A percentile compares a stretch with the other conserved stretches of the same genome.
Evolutionary conservation across 768 basidiomycete species (phyloP).

Genomic region (Mycena galopus): DNA sequence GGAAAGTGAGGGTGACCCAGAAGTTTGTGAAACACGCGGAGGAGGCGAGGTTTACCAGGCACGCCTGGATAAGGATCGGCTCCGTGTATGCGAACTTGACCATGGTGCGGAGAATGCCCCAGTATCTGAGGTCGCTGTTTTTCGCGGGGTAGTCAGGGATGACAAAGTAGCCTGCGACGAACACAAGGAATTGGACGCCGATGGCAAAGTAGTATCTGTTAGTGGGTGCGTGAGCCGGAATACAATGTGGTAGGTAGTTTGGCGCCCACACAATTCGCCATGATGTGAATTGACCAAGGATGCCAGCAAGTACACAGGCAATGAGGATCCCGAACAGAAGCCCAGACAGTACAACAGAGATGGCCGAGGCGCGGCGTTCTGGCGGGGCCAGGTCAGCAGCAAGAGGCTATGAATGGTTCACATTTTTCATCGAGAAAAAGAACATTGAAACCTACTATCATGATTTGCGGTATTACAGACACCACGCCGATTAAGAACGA

Average conservation of each 20-base stretch:
- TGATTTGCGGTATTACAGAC: constrained; percentile 83
- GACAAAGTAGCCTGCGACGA: constrained; percentile 69
- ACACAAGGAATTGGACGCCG: constrained; percentile 72
- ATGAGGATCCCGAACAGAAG: constrained; percentile 82
- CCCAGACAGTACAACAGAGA: constrained; percentile 76
- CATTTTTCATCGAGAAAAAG: not conserved
- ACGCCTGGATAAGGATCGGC: constrained; percentile 67
- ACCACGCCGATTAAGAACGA: constrained; percentile 79
- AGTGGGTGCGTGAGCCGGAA: not conserved
- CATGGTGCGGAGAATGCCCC: constrained; percentile 68
- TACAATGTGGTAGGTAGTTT: not conserved
- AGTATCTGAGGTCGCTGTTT: constrained; percentile 73
- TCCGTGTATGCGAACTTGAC: constrained; percentile 68
- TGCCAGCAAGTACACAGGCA: constrained; percentile 80
- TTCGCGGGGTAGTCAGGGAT: constrained; percentile 91
- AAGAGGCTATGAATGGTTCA: constrained; percentile 51
- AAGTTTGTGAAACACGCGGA: constrained; percentile 59
- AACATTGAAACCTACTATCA: constrained; percentile 58
- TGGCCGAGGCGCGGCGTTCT: constrained; percentile 76
- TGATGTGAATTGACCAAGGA: constrained; percentile 77
- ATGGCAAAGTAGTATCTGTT: constrained; percentile 77
- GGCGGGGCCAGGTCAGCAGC: constrained; percentile 88
- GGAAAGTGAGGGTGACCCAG: constrained; percentile 71
- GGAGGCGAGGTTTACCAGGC: constrained; percentile 60
- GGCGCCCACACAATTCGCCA: constrained; percentile 70